Conservation (phyloP, 345 rosid species). For the Erysimum cheiranthoides region DNA sequence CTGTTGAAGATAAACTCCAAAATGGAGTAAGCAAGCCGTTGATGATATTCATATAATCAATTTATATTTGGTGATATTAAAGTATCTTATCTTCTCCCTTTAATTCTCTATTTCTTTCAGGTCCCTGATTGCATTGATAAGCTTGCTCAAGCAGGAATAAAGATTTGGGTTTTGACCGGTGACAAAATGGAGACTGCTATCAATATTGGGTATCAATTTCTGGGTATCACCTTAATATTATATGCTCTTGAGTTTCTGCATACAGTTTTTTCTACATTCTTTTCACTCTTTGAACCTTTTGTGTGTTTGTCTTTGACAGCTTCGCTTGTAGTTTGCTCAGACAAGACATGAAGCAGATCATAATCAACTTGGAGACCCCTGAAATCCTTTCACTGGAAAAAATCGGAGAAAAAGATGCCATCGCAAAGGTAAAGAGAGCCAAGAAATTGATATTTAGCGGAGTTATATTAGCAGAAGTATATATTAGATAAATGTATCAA, state of each 20-base stretch:
- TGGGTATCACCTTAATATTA: conserved; percentile 34
- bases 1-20: conserved; percentile 97
- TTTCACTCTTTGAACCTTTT: conserved; percentile 35
- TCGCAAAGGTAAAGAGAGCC: conserved; percentile 66
- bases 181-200: conserved; percentile 99
- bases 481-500: background rate
- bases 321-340: conserved; percentile 93
- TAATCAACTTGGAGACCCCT: conserved; percentile 75
- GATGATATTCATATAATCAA: conserved; percentile 1
- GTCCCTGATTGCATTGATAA: conserved; percentile 97
- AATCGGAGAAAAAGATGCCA: conserved; percentile 64
- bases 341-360: conserved; percentile 94
- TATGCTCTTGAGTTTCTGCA: conserved; percentile 26
- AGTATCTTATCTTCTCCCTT: background rate
- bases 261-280: conserved; percentile 1
- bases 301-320: conserved; percentile 56
- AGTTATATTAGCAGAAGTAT: background rate
- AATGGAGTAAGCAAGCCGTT: conserved; percentile 68
- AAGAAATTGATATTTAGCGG: background rate
- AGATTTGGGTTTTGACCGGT: conserved; percentile 97
- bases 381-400: conserved; percentile 73
- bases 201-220: conserved; percentile 79
- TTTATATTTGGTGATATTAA: background rate
- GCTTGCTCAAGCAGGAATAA: conserved; percentile 98
- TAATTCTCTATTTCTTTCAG: conserved; percentile 44